A percentile compares a stretch with the other conserved stretches of the same genome.
Conservation (phyloP, 1,284 basidiomycete species). For the Sporisorium graminicola region DNA sequence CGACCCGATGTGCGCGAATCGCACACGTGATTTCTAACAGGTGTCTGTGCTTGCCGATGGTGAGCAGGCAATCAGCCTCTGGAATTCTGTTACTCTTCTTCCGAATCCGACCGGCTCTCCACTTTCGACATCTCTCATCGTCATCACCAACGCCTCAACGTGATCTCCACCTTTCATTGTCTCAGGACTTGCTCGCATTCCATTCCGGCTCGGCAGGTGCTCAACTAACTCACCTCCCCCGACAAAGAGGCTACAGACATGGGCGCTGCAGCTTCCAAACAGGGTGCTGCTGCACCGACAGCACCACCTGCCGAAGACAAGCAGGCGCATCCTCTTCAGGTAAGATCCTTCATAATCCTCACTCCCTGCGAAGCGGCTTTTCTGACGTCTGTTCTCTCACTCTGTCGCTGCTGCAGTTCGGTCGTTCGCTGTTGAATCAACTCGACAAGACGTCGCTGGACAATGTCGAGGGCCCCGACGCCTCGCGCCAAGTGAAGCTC, state of each 20-base stretch:
- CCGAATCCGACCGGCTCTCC: constrained; percentile 39
- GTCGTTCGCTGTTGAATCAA: constrained; percentile 52
- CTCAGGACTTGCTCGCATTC: background rate
- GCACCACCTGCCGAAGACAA: constrained; percentile 46
- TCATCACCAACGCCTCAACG: constrained; percentile 1
- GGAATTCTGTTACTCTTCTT: constrained; percentile 21
- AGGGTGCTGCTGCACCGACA: constrained; percentile 38
- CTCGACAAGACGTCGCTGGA: constrained; percentile 53
- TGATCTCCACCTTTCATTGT: background rate
- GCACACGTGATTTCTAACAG: constrained; percentile 32
- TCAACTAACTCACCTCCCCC: too few species aligned
- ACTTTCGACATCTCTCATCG: constrained; percentile 14
- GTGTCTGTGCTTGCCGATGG: constrained; percentile 3
- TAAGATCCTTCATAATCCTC: constrained; percentile 8
- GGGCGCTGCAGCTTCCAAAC: constrained; percentile 55
- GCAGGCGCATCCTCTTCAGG: constrained; percentile 47
- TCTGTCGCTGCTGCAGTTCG: constrained; percentile 32
- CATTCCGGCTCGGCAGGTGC: too few species aligned
- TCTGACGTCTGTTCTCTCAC: background rate
- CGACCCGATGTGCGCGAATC: background rate
- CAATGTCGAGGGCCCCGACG: constrained; percentile 43
- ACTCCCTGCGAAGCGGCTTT: background rate
- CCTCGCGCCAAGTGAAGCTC: constrained; percentile 54
- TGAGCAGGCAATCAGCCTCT: too few species aligned
- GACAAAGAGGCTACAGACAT: constrained; percentile 11